Evolutionary conservation across 441 rosid genomes (phyloP), one percentile per base, ranked within the genome.

Genomic region (Raphanus hybrid): DNA sequence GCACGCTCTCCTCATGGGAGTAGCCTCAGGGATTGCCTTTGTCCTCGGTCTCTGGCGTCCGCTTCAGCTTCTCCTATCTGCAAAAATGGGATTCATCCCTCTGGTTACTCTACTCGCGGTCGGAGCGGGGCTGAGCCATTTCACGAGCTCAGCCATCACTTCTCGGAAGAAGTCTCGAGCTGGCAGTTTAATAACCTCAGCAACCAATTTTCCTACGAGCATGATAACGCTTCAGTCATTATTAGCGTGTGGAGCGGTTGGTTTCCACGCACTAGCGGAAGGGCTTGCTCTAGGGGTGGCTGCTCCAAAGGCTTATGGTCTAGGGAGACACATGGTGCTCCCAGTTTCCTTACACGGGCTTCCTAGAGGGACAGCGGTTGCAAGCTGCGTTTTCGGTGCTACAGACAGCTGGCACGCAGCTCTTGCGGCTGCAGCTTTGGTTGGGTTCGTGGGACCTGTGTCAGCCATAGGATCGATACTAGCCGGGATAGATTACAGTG

Each of bases 301-400:
- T 57, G 99, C 98, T 73, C 98, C 98, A 41, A 88, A 91, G 78
- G 99, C 99, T 12, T 91, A 96, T 27, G 97, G 99, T 59, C 85
- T 92, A 0, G 99, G 98, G 61, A 90, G 90, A 73, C 94, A 96
- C 87, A 93, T 96, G 90, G 95, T 96, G 75, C 93, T 96, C 68
- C 99, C 99, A 0, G 98, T 96, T 73, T 91, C 98, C 62, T 78
- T 96, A 35, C 99, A 96, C 2, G 98, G 98, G 37, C 91, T 96
- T 34, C 99, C 98, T 35, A 88, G 98, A n/a, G 98, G 99, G 27
- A 96, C 92, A n/a, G 97, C 99, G 1, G 99, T 96, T 26, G 98
- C 98, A 11, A 92, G 99, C 82, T 96, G 98, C 81, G 90, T 96
- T 57, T 90, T 84, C 10, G 98, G 98, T 6, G 91, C 93, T 23